A percentile compares a stretch with the other conserved stretches of the same genome.
Evolutionary conservation across 192 early-diverging fungal genomes (phyloP).

Genomic region (Coemansia sp.): DNA sequence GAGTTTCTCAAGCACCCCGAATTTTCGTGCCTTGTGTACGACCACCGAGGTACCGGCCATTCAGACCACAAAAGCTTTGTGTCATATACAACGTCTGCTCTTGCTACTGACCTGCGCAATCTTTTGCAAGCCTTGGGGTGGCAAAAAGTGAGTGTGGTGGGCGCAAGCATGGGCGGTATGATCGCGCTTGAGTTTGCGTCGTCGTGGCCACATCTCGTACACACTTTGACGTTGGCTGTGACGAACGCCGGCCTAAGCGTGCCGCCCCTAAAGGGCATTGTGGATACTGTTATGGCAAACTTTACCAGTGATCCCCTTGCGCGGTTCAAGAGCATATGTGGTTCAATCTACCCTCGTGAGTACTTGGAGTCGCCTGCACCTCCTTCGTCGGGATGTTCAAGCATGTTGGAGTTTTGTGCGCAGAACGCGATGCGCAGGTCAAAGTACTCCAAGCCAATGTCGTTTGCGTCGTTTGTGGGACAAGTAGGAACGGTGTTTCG

Average conservation of each 20-base stretch:
- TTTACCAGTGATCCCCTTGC: constrained; percentile 32
- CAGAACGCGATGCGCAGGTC: constrained; percentile 29
- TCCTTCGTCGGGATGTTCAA: constrained; percentile 23
- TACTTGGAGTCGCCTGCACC: constrained; percentile 40
- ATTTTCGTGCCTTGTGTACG: constrained; percentile 71
- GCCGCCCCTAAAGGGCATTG: constrained; percentile 37
- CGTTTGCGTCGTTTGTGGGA: constrained; percentile 33
- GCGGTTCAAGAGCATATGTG: constrained; percentile 41
- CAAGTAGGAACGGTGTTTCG: constrained; percentile 46
- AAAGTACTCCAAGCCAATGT: constrained; percentile 43
- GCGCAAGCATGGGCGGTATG: constrained; percentile 88
- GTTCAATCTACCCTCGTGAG: constrained; percentile 34
- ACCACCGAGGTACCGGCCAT: constrained; percentile 78
- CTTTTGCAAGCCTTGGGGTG: constrained; percentile 73
- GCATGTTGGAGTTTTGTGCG: constrained; percentile 41
- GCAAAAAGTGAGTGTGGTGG: constrained; percentile 70
- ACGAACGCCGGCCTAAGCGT: constrained; percentile 43
- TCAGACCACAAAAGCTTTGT: constrained; percentile 11
- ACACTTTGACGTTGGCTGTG: constrained; percentile 36
- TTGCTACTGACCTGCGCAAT: constrained; percentile 63
- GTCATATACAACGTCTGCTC: constrained; percentile 15
- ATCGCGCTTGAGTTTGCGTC: constrained; percentile 70
- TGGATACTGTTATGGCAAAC: constrained; percentile 28
- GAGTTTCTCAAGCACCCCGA: constrained; percentile 60
- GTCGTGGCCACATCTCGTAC: constrained; percentile 58